Evolutionary conservation across 1,284 basidiomycete genomes (phyloP).

Genomic region (Cryptococcus deneoformans): DNA sequence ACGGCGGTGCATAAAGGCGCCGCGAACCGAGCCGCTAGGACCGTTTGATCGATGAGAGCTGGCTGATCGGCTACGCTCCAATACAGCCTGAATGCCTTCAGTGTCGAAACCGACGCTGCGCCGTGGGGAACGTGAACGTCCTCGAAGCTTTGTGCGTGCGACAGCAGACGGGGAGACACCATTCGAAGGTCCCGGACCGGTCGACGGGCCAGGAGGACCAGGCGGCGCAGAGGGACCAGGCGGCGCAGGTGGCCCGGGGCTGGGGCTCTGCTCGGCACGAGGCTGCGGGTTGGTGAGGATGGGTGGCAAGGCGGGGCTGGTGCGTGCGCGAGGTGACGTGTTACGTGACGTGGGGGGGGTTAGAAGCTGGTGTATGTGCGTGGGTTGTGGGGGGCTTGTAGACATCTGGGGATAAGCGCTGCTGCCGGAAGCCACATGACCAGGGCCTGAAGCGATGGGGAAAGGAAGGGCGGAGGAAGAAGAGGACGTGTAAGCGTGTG

Average conservation of each 20-base stretch:
- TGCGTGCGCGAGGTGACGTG: slow-evolving; percentile 19
- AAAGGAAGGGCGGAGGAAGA: slow-evolving; percentile 9
- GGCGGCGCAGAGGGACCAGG: not conserved
- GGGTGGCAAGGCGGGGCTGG: not conserved
- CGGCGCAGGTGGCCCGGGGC: not conserved
- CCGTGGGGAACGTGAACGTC: slow-evolving; percentile 27
- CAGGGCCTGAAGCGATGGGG: not conserved
- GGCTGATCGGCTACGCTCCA: slow-evolving; percentile 30
- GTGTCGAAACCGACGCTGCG: slow-evolving; percentile 28
- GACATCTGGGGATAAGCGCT: slow-evolving; percentile 3
- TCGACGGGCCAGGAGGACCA: not conserved
- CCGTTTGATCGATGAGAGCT: too few species aligned
- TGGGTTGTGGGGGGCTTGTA: slow-evolving; percentile 15
- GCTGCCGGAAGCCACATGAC: not conserved
- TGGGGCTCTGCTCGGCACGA: not conserved
- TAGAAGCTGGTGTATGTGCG: slow-evolving; percentile 15
- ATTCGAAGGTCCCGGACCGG: not conserved
- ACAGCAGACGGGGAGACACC: not conserved
- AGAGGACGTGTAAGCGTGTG: slow-evolving; percentile 5
- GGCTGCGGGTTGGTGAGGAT: not conserved
- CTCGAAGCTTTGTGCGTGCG: slow-evolving; percentile 15
- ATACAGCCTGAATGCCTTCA: slow-evolving; percentile 33
- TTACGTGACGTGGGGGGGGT: slow-evolving; percentile 36
- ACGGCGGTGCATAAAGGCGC: not conserved
- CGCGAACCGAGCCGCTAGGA: too few species aligned